phyloP scores from a whole-genome alignment of 1,284 basidiomycete species.

The Apiotrichum porosum region DNA sequence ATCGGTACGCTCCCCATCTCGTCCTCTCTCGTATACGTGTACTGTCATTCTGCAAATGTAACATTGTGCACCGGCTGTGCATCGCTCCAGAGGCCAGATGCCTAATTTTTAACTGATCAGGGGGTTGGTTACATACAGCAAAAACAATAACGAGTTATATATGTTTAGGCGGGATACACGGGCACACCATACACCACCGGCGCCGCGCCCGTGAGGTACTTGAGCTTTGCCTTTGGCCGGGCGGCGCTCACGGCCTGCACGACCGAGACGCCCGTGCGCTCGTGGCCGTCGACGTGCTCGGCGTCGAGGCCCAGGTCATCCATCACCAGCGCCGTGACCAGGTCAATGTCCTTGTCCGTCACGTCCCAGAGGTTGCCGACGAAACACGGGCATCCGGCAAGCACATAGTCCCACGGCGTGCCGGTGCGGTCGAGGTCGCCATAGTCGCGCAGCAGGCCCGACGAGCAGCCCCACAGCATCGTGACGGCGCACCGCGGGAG shows the following conservation, averaged over 20 bases:
- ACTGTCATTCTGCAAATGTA: no score
- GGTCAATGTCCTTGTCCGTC: slow-evolving; percentile 94
- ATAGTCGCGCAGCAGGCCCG: slow-evolving; percentile 78
- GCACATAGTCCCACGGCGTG: slow-evolving; percentile 88
- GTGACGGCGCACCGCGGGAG: slow-evolving; percentile 79
- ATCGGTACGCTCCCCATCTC: background rate
- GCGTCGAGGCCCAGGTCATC: slow-evolving; percentile 61
- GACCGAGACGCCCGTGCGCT: slow-evolving; percentile 52
- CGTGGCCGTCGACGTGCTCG: slow-evolving; percentile 5
- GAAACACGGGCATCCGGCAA: slow-evolving; percentile 90
- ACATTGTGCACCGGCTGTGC: background rate
- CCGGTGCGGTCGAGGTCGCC: slow-evolving; percentile 89
- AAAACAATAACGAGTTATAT: background rate
- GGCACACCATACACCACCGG: slow-evolving; percentile 93
- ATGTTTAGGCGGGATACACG: slow-evolving; percentile 18
- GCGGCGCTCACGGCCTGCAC: slow-evolving; percentile 75
- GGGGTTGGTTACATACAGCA: background rate
- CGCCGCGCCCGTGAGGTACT: slow-evolving; percentile 92
- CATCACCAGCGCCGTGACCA: slow-evolving; percentile 79
- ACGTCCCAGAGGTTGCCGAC: slow-evolving; percentile 98
- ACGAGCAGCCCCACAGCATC: slow-evolving; percentile 99
- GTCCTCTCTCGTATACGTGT: background rate
- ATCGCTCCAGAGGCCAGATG: no score
- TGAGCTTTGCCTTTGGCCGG: slow-evolving; percentile 76
- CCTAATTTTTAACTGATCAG: no score